phyloP scores from a whole-genome alignment of 495 filamentous ascomycete genomes.

The Cenococcum geophilum region DNA sequence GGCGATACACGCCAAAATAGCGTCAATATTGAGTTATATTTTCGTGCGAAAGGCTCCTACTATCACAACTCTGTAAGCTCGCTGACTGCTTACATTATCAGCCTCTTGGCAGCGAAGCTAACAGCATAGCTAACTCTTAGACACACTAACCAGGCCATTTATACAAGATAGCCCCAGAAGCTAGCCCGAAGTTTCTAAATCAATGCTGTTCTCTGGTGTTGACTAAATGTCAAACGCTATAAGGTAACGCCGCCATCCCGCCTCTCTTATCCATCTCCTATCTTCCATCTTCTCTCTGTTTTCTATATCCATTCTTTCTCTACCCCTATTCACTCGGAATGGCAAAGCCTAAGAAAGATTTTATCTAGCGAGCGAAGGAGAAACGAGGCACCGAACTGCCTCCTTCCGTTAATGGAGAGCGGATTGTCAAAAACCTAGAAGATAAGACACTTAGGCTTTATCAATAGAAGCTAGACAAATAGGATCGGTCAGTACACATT shows the following conservation, averaged over 20 bases:
- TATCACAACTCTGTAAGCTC: too few species aligned
- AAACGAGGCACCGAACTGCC: neutral
- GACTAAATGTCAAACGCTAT: constrained; percentile 1
- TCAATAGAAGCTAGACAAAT: constrained; percentile 3
- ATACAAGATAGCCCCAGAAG: neutral
- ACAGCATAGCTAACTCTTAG: too few species aligned
- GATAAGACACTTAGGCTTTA: neutral
- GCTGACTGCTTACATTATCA: too few species aligned
- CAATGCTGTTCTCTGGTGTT: neutral
- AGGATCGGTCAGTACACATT: neutral
- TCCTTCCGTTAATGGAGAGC: constrained; percentile 4
- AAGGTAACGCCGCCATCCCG: neutral
- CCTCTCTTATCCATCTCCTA: neutral
- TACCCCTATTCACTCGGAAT: neutral
- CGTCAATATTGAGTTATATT: too few species aligned
- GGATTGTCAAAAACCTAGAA: neutral
- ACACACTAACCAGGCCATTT: too few species aligned
- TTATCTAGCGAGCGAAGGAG: constrained; percentile 1
- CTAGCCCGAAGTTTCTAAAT: neutral
- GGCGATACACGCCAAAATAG: too few species aligned
- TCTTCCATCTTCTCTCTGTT: constrained; percentile 1
- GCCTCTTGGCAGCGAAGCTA: too few species aligned
- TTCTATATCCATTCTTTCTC: constrained; percentile 2
- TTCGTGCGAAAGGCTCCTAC: too few species aligned
- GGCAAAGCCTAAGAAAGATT: constrained; percentile 3